phyloP scores from a whole-genome alignment of 78 protist genomes.

The Andalucia godoyi region DNA sequence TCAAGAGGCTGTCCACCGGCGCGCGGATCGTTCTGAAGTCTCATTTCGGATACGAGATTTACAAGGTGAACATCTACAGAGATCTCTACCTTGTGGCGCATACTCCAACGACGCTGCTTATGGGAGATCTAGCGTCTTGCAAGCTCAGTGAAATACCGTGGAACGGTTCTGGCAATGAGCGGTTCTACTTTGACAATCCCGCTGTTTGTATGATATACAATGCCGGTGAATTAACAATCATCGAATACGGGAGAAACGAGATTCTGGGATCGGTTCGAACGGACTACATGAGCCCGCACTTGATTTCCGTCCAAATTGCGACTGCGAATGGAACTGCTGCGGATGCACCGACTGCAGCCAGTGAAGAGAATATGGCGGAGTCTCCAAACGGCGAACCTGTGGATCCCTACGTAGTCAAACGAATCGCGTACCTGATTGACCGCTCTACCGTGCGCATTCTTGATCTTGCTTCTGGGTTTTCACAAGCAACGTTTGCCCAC shows the following conservation, averaged over 20 bases:
- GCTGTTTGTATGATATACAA: conserved; percentile 45
- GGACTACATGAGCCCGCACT: conserved; percentile 54
- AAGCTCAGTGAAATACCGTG: conserved; percentile 46
- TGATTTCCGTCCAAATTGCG: conserved; percentile 31
- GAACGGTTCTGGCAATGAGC: conserved; percentile 43
- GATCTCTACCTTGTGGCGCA: conserved; percentile 48
- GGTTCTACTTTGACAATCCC: conserved; percentile 54
- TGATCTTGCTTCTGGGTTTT: conserved; percentile 16
- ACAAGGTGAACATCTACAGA: conserved; percentile 48
- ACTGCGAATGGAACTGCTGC: too few relatives aligned
- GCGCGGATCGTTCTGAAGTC: conserved; percentile 48
- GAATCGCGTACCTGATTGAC: conserved; percentile 68
- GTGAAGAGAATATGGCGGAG: neutral
- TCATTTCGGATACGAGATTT: conserved; percentile 45
- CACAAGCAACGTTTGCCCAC: conserved; percentile 46
- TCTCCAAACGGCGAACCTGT: neutral
- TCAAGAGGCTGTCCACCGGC: conserved; percentile 37
- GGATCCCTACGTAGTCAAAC: neutral
- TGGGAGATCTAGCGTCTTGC: conserved; percentile 48
- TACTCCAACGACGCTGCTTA: conserved; percentile 57
- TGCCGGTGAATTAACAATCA: conserved; percentile 69
- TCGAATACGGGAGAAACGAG: conserved; percentile 70
- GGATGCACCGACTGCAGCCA: too few relatives aligned
- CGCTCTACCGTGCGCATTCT: conserved; percentile 36
- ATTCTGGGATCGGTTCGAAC: conserved; percentile 39